phyloP scores from a whole-genome alignment of 768 basidiomycete genomes.

The Exidia glandulosa region DNA sequence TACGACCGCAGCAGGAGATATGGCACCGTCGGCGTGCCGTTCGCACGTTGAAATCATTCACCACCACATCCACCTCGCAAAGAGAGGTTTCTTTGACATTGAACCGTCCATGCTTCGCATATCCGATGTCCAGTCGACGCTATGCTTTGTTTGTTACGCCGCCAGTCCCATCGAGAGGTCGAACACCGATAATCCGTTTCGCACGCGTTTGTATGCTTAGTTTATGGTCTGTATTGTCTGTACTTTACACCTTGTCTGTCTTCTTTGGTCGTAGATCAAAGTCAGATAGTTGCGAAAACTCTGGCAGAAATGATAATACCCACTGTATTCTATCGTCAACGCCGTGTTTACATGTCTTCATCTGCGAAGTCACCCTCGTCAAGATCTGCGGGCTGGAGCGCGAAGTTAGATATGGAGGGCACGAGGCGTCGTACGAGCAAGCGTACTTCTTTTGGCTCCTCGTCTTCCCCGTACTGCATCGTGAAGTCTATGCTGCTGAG shows the following conservation, averaged over 20 bases:
- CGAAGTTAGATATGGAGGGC: neutral
- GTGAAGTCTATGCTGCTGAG: slow-evolving; percentile 95
- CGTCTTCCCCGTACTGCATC: slow-evolving; percentile 98
- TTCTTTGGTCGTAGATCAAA: too few relatives aligned
- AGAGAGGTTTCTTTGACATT: too few relatives aligned
- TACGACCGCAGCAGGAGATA: neutral
- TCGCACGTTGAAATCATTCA: neutral
- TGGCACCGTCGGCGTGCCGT: neutral
- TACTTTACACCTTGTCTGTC: neutral
- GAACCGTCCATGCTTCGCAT: too few relatives aligned
- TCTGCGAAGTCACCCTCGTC: slow-evolving; percentile 88
- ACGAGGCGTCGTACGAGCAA: slow-evolving; percentile 3
- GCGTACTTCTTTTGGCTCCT: slow-evolving; percentile 87
- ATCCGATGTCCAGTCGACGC: too few relatives aligned
- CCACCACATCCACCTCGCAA: too few relatives aligned
- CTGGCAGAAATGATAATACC: too few relatives aligned
- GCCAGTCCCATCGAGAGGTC: too few relatives aligned
- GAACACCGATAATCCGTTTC: too few relatives aligned
- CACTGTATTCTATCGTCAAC: too few relatives aligned
- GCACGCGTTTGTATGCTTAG: neutral
- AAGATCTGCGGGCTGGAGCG: slow-evolving; percentile 70
- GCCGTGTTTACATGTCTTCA: neutral
- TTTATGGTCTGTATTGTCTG: neutral
- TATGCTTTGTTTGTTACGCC: too few relatives aligned
- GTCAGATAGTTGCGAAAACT: too few relatives aligned